Evolutionary conservation across 805 yeast genomes (phyloP), one percentile per base, ranked within the genome.

Genomic region (Diddensiella santjacobensis): DNA sequence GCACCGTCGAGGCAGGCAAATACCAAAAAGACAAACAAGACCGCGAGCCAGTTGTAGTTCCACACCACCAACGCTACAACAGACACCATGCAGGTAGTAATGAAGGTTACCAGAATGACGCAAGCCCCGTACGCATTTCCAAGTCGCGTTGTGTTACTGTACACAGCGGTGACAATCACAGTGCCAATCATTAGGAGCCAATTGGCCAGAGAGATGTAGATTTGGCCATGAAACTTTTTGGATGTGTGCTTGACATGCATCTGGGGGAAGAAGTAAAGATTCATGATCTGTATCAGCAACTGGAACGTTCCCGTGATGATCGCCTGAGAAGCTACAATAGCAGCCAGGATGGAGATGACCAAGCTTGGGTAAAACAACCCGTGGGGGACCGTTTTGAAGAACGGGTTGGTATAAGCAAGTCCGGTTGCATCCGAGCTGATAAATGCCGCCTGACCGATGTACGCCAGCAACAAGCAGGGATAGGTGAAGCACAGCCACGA

Each of bases 91-190:
- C 59, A 48, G 0, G 81, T 71, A 1, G 84, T 80, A 43, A 80
- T 70, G 22, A 77, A 51, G 53, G 80, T 77, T 57, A 78, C 84
- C 49, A 78, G 58, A 1, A 81, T 67, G 30, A 79, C 77, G 19
- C 83, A 82, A 49, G 79, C 69, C 13, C 83, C 84, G 58, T 79
- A 80, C 10, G 83, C 83, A 3, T 81, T 75, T 0, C 83, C 77
- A 31, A 79, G 80, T 36, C 67, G 69, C 55, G 69, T 67, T 26
- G 77, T 69, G 55, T 67, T 77, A 49, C 69, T 65, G 63, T 78
- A 79, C 0, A 81, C 81, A 5, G 78, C 78, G 4, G 80, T 72
- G 6, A 81, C 72, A 3, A 67, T 61, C 38, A 72, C 61, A 2
- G 78, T 80, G 31, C 77, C 77, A 13, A 77, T 63, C 76, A 79